A percentile compares a stretch with the other conserved stretches of the same genome.
phyloP scores from a whole-genome alignment of 441 rosid species.

The Dalechampia spathulata region DNA sequence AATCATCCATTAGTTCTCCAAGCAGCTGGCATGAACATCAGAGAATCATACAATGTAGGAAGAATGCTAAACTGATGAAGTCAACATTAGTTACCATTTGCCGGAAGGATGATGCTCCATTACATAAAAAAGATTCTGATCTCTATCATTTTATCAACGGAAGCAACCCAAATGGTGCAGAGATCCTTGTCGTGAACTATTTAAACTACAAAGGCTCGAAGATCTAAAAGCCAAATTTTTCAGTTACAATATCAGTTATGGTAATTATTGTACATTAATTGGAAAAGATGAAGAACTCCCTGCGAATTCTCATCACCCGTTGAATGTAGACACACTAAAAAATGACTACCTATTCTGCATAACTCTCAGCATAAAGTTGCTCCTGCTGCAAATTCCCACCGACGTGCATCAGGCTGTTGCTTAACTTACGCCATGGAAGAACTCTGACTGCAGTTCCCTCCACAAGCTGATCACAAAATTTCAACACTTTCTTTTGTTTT shows the following conservation, averaged over 20 bases:
- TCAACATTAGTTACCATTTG: constrained; percentile 8
- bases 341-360: constrained; percentile 64
- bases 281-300: constrained; percentile 36
- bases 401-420: constrained; percentile 31
- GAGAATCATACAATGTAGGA: background rate
- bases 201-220: constrained; percentile 28
- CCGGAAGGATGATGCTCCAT: constrained; percentile 19
- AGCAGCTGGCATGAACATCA: background rate
- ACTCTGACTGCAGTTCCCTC: constrained; percentile 23
- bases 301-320: constrained; percentile 25
- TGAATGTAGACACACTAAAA: constrained; percentile 42
- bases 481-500: constrained; percentile 27
- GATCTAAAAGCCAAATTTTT: constrained; percentile 33
- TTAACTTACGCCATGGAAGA: constrained; percentile 32
- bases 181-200: constrained; percentile 16
- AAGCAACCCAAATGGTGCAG: constrained; percentile 23
- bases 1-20: background rate
- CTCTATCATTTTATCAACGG: constrained; percentile 6
- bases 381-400: constrained; percentile 30
- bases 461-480: constrained; percentile 45
- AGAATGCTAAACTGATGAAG: background rate
- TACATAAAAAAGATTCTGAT: constrained; percentile 3
- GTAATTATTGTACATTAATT: constrained; percentile 52
- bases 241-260: constrained; percentile 42
- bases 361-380: constrained; percentile 33